Base-by-base conservation (phyloP, 78 protist species). In the Monosiga brevicollis region DNA sequence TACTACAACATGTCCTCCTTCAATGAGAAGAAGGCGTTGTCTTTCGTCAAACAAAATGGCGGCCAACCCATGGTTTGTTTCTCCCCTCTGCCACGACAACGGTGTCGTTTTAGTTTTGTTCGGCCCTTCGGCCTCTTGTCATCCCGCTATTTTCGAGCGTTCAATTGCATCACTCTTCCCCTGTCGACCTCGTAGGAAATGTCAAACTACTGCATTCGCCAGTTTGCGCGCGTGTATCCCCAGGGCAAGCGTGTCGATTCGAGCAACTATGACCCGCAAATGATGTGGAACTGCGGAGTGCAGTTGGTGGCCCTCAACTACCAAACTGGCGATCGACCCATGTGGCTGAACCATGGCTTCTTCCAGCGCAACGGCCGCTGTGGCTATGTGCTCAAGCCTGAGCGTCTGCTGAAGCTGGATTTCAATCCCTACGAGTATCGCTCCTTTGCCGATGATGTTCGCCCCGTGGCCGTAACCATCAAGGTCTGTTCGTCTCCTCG, bases 271-370 rank as follows among this genome's bases (percentile, higher is more conserved):
- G 80, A 90, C 84, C 97, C 97, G 23, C n/a, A 70, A 1, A 40
- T 75, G 49, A 43, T 84, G 76, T 87, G 90, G 90, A 38, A 26
- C 11, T 34, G 76, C 9, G 97, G 97, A 34, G 24, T 62, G 36
- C 94, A 91, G 71, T 22, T 94, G 42, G 90, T 86, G 25, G 95
- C 97, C 36, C 88, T 94, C 40, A 93, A 93, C 83, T 91, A 86
- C 81, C 95, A 93, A 78, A 92, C 94, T 38, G 0, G n/a, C 39
- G 93, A 88, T 36, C 40, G 42, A 6, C 32, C 84, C 6, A 86
- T 81, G 70, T 90, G 87, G 78, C 76, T 92, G 42, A 73, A 73
- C 78, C 26, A 3, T 29, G 88, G 81, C 23, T 20, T 26, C 26
- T 86, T 86, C 77, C 40, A 10, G n/a, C 78, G 62, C 62, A 86